These are phyloP conservation scores for Metschnikowia arizonensis DNA, from an alignment of 805 yeast species.

Conservation along the genomic window DNA sequence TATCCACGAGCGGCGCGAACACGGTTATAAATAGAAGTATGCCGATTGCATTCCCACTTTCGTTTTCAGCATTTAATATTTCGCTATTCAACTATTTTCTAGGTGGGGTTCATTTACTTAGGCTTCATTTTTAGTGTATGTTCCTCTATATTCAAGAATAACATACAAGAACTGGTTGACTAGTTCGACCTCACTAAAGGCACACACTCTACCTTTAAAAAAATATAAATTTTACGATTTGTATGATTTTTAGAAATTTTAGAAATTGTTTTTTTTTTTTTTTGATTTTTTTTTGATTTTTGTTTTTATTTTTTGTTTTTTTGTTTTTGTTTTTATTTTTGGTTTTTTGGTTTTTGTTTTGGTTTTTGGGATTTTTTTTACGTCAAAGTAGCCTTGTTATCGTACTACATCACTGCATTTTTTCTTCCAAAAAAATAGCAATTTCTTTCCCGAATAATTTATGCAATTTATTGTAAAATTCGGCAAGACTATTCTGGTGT, in stretches of 20 bases:
- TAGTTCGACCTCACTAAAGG: too few relatives aligned
- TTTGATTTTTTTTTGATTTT: too few relatives aligned
- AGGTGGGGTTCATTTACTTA: background rate
- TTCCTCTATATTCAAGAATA: background rate
- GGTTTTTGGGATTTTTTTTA: too few relatives aligned
- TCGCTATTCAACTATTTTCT: background rate
- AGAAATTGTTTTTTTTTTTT: too few relatives aligned
- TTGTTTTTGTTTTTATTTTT: too few relatives aligned
- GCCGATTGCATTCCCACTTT: background rate
- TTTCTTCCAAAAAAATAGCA: too few relatives aligned
- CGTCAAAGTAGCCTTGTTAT: background rate
- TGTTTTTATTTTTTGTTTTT: too few relatives aligned
- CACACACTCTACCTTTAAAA: too few relatives aligned
- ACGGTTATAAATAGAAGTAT: background rate
- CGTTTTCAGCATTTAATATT: background rate
- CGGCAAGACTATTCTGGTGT: background rate
- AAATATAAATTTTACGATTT: too few relatives aligned
- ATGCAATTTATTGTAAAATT: background rate
- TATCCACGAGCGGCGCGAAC: background rate
- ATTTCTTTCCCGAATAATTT: background rate
- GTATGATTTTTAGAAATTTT: too few relatives aligned
- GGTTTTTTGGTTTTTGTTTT: too few relatives aligned
- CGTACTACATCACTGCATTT: background rate
- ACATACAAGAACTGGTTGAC: too few relatives aligned
- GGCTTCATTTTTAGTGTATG: background rate